phyloP scores from a whole-genome alignment of 2,329 filamentous ascomycete species.

The Colletotrichum cereale region DNA sequence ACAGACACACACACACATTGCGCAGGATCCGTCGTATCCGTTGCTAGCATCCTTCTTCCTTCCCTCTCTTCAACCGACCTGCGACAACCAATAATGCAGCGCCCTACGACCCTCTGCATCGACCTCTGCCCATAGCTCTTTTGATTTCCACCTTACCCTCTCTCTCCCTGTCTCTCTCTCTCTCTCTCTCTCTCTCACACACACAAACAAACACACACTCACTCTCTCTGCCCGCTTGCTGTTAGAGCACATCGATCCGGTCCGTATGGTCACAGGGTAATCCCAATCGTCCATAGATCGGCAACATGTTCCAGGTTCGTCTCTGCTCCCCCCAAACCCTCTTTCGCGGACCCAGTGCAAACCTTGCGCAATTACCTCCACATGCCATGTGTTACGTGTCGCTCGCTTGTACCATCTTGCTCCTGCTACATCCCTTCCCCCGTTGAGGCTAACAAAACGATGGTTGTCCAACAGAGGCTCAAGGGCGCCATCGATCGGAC shows the following conservation, averaged over 20 bases:
- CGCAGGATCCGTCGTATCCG: not conserved
- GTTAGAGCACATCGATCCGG: slow-evolving; percentile 5
- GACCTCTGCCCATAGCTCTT: slow-evolving; percentile 25
- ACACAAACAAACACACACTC: no score
- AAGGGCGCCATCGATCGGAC: slow-evolving; percentile 87
- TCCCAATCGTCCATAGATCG: slow-evolving; percentile 39
- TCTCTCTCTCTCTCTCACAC: no score
- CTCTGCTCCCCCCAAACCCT: slow-evolving; percentile 21
- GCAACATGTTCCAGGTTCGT: slow-evolving; percentile 46
- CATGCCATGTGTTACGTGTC: not conserved
- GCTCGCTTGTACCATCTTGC: not conserved
- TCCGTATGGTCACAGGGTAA: slow-evolving; percentile 40
- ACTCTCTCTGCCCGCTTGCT: no score
- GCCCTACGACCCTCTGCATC: slow-evolving; percentile 16
- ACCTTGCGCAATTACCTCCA: not conserved
- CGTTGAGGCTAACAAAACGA: slow-evolving; percentile 10
- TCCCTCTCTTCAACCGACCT: not conserved
- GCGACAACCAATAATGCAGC: slow-evolving; percentile 34
- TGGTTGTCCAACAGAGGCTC: slow-evolving; percentile 69
- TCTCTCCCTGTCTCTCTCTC: not conserved
- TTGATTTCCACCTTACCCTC: not conserved
- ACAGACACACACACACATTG: not conserved
- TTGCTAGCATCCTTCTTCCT: not conserved
- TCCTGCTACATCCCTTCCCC: not conserved
- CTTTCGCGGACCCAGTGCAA: slow-evolving; percentile 5